Evolutionary conservation across 1,284 basidiomycete species (phyloP), one percentile per base, ranked within the genome.

Genomic region (Tetrapyrgos nigripes): DNA sequence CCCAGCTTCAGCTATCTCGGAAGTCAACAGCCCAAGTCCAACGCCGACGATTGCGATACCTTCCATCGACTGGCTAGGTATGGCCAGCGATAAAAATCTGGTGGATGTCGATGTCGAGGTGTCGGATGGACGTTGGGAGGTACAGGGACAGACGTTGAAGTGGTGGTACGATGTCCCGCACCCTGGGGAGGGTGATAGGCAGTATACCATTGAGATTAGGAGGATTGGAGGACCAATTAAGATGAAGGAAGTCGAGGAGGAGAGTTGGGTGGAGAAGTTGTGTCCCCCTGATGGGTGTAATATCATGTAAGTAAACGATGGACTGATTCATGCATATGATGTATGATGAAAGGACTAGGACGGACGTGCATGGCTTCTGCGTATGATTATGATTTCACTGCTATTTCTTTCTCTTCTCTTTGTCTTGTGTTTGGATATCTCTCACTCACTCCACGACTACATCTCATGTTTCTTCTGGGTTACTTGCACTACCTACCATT

Each of bases 121-220:
- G 1, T 91, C 90, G 3, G 80, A 79, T 1, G 96, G 96, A 1
- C 70, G 79, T 37, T 93, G 85, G 79, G 80, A 81, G 60, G 76
- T 93, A 8, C 78, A 85, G 8, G 93, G 92, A 2, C 88, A 91
- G 76, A 83, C 76, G 35, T 72, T 98, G 54, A 81, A 81, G 64
- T 98, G 96, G 96, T 95, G 87, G 83, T 96, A 97, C 71, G 81
- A 83, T 29, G 80, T 87, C 0, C 92, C 93, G 1, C 62, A 66
- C 17, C 70, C 66, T 4, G 84, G 79, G 13, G 77, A 79, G 53
- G 71, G 70, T 19, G 77, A 78, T 55, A 72, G 73, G 64, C 82
- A 87, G 70, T 86, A 89, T 69, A 84, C 82, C 40, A 86, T 95
- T 55, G 83, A 85, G 66, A 80, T 96, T 53, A 81, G 72, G 66